Percentiles rank a stretch among this genome's conserved stretches.
These are phyloP conservation scores for Nannizziopsis arthrosporioides DNA, from an alignment of 2,329 filamentous ascomycete species.

Conservation along the genomic window DNA sequence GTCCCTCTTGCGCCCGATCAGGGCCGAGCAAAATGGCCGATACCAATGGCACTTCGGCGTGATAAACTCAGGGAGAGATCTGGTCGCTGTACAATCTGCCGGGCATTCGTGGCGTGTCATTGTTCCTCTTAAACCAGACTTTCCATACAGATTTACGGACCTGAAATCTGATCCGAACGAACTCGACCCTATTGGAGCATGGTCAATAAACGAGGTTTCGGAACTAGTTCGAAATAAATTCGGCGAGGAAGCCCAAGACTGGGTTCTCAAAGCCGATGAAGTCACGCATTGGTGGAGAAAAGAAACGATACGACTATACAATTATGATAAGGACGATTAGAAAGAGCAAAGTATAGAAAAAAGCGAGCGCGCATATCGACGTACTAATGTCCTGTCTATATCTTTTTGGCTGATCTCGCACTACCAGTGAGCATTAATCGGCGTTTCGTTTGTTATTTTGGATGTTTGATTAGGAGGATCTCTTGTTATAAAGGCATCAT, in stretches of 20 bases:
- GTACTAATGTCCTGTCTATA: not conserved
- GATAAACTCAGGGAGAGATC: constrained; percentile 25
- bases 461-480: too few species aligned
- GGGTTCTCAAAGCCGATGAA: constrained; percentile 28
- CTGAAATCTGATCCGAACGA: constrained; percentile 27
- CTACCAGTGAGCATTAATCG: too few species aligned
- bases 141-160: constrained; percentile 30
- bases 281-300: constrained; percentile 31
- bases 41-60: constrained; percentile 26
- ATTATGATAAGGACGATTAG: constrained; percentile 13
- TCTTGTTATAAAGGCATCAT: too few species aligned
- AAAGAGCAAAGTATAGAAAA: not conserved
- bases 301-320: constrained; percentile 21
- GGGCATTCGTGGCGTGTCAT: constrained; percentile 63
- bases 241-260: constrained; percentile 26
- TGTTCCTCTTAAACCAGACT: constrained; percentile 72
- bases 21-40: constrained; percentile 24
- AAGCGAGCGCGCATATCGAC: not conserved
- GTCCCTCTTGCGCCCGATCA: constrained; percentile 36
- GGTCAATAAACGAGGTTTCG: constrained; percentile 22
- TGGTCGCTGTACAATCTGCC: constrained; percentile 62
- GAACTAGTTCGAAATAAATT: constrained; percentile 20
- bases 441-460: too few species aligned
- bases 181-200: constrained; percentile 23
- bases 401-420: not conserved